These are phyloP conservation scores for Stereum hirsutum DNA, from an alignment of 1,284 basidiomycete genomes.

Conservation along the genomic window DNA sequence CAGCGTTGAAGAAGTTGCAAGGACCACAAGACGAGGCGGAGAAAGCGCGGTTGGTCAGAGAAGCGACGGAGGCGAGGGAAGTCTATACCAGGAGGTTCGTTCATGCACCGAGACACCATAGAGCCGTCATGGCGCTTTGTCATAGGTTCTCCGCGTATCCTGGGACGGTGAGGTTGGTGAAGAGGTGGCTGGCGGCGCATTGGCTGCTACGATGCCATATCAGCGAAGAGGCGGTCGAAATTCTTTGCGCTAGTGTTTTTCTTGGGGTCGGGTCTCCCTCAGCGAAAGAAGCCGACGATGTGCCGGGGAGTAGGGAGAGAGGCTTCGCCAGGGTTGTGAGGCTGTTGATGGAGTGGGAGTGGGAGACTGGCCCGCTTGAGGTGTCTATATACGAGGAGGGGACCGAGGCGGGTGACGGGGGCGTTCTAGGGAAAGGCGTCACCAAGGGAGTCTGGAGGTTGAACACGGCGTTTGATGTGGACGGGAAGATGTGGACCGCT, in stretches of 20 bases:
- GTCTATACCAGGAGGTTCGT: conserved; percentile 67
- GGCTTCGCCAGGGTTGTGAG: conserved; percentile 78
- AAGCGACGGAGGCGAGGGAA: conserved; percentile 56
- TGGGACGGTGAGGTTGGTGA: conserved; percentile 79
- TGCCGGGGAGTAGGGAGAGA: conserved; percentile 64
- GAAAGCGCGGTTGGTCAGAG: conserved; percentile 40
- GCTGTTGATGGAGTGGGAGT: conserved; percentile 81
- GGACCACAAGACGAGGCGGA: conserved; percentile 12
- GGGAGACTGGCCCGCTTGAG: conserved; percentile 54
- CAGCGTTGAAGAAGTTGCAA: conserved; percentile 27
- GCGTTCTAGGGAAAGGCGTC: conserved; percentile 15
- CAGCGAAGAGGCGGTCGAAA: conserved; percentile 73
- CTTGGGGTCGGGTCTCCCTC: conserved; percentile 27
- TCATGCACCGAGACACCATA: conserved; percentile 79
- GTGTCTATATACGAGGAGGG: conserved; percentile 49
- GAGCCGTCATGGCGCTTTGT: conserved; percentile 71
- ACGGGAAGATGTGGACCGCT: conserved; percentile 72
- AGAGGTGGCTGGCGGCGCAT: conserved; percentile 90
- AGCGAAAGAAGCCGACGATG: conserved; percentile 19
- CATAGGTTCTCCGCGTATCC: conserved; percentile 79
- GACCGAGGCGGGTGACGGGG: conserved; percentile 10
- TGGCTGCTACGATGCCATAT: conserved; percentile 74
- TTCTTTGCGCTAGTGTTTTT: conserved; percentile 70
- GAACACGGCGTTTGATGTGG: conserved; percentile 71
- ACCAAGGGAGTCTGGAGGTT: conserved; percentile 69